These are phyloP conservation scores for Micractinium sp. DNA, from an alignment of 139 green algal genomes.

Conservation along the genomic window DNA sequence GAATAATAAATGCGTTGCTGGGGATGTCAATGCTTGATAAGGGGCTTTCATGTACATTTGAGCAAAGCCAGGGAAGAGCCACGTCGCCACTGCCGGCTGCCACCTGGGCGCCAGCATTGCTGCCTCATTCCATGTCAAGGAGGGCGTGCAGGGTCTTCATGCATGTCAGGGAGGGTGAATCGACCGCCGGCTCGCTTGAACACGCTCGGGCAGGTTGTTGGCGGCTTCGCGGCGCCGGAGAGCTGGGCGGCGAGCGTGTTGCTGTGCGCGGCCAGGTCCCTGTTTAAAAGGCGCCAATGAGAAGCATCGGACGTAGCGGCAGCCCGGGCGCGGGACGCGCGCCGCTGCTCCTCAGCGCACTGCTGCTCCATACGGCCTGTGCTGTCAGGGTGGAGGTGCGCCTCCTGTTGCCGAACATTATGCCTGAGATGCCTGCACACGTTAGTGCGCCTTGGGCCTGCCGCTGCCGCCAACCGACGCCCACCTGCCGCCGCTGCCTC, in stretches of 20 bases:
- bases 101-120: no score
- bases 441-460: not conserved
- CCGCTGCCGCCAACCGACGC: slow-evolving; percentile 15
- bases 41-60: not conserved
- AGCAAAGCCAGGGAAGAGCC: not conserved
- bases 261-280: no score
- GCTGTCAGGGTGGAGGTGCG: not conserved
- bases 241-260: no score
- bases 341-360: not conserved
- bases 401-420: not conserved
- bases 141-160: no score
- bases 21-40: not conserved
- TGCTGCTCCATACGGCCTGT: not conserved
- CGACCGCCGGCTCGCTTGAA: no score
- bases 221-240: no score
- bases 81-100: not conserved
- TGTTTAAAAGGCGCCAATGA: no score
- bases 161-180: no score
- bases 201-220: no score
- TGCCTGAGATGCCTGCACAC: no score
- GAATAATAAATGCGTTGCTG: not conserved
- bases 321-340: not conserved
- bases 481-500: not conserved
- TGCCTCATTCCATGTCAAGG: no score
- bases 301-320: not conserved